Percentiles rank a stretch among this genome's conserved stretches.
Conservation (phyloP, 2,329 filamentous ascomycete species). For the Decorospora gaudefroyi region DNA sequence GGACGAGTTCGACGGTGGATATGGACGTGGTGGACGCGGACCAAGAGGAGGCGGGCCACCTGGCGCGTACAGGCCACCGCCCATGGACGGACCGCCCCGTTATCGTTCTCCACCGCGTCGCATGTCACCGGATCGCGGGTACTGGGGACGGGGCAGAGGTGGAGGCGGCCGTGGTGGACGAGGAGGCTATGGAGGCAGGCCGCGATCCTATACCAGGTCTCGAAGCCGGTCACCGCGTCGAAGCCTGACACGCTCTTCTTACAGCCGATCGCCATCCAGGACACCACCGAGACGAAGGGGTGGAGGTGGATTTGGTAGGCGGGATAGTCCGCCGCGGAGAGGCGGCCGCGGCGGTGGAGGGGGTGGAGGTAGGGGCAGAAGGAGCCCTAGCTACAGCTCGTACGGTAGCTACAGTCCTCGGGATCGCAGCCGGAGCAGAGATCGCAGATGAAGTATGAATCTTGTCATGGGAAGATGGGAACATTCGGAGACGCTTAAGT, state of each 20-base stretch:
- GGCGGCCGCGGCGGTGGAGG: slow-evolving; percentile 26
- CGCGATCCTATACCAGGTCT: slow-evolving; percentile 41
- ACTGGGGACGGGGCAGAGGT: slow-evolving; percentile 39
- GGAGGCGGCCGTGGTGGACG: slow-evolving; percentile 41
- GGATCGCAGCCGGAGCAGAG: slow-evolving; percentile 54
- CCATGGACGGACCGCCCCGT: slow-evolving; percentile 41
- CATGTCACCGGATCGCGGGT: slow-evolving; percentile 25
- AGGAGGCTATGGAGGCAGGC: slow-evolving; percentile 31
- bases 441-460: slow-evolving; percentile 30
- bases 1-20: slow-evolving; percentile 25
- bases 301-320: slow-evolving; percentile 20
- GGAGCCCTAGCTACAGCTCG: slow-evolving; percentile 66
- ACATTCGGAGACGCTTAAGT: background rate
- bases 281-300: slow-evolving; percentile 35
- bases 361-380: slow-evolving; percentile 46
- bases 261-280: slow-evolving; percentile 46
- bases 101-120: slow-evolving; percentile 49
- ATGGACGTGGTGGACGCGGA: slow-evolving; percentile 17
- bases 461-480: background rate
- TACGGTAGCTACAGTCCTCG: slow-evolving; percentile 60
- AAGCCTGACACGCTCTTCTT: slow-evolving; percentile 50
- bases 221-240: slow-evolving; percentile 51
- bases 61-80: slow-evolving; percentile 44
- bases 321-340: slow-evolving; percentile 22
- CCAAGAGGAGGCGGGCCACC: slow-evolving; percentile 43